These are phyloP conservation scores for Dichotomocladium elegans DNA, from an alignment of 371 early-diverging fungal species.

Conservation along the genomic window DNA sequence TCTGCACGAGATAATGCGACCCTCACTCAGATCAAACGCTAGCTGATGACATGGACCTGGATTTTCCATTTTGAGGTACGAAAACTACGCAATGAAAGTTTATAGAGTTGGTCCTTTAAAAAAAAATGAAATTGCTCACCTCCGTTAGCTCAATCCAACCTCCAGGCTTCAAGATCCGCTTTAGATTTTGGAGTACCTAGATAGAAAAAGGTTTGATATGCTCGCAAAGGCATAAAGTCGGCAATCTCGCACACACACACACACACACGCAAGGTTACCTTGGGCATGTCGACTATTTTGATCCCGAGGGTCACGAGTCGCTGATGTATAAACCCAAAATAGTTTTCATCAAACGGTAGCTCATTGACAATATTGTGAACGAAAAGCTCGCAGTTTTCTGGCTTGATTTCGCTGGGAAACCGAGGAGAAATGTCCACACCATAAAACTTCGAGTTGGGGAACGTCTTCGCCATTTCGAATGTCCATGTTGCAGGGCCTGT, in stretches of 20 bases:
- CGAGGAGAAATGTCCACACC: conserved; percentile 7
- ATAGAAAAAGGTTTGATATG: not conserved
- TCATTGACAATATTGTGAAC: conserved; percentile 50
- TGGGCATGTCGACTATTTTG: conserved; percentile 16
- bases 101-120: not conserved
- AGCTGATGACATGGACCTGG: not conserved
- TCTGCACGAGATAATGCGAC: not conserved
- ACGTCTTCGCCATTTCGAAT: conserved; percentile 10
- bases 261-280: not conserved
- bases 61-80: not conserved
- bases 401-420: conserved; percentile 9
- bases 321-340: conserved; percentile 32
- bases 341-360: conserved; percentile 30
- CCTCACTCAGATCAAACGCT: not conserved
- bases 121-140: not conserved
- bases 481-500: conserved; percentile 6
- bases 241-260: too few relatives aligned
- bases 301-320: conserved; percentile 23
- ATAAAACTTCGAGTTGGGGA: conserved; percentile 7
- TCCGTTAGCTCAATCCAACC: conserved; percentile 41
- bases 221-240: not conserved
- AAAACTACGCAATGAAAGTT: not conserved
- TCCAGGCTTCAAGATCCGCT: conserved; percentile 31
- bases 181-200: conserved; percentile 16
- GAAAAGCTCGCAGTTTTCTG: conserved; percentile 7